Percentiles rank a stretch among this genome's conserved stretches.
phyloP scores from a whole-genome alignment of 2,329 filamentous ascomycete species.

The Ceratocystis lukuohia region DNA sequence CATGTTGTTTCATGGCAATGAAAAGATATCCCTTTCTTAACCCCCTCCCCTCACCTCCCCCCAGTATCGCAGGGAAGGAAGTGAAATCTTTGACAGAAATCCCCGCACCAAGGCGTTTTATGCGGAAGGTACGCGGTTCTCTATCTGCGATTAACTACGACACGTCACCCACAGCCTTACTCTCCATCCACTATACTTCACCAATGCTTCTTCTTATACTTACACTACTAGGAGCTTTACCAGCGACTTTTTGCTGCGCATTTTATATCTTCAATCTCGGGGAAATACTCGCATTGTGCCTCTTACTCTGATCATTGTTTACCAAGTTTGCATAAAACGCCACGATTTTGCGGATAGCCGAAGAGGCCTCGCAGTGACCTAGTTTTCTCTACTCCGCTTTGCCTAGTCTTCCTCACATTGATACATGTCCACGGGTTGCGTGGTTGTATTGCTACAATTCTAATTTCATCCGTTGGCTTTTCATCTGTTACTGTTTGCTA shows the following conservation, averaged over 20 bases:
- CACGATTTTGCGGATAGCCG: neutral
- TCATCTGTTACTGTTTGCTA: neutral
- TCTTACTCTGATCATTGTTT: neutral
- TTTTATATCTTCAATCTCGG: neutral
- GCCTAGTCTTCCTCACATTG: neutral
- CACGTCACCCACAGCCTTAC: neutral
- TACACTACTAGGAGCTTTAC: neutral
- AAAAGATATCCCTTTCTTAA: too few relatives aligned
- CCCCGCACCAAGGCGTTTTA: neutral
- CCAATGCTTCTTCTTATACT: neutral
- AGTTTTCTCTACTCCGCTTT: too few relatives aligned
- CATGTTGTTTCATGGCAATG: neutral
- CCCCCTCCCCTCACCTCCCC: too few relatives aligned
- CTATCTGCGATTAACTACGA: too few relatives aligned
- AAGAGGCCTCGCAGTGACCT: too few relatives aligned
- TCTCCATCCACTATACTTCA: neutral
- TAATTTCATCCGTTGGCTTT: neutral
- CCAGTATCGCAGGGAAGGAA: neutral
- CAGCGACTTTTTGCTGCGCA: neutral
- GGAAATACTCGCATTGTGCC: neutral
- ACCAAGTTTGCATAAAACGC: neutral
- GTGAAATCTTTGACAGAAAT: neutral
- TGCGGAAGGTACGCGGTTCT: neutral
- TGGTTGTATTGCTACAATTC: neutral
- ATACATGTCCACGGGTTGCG: neutral